A percentile compares a stretch with the other conserved stretches of the same genome.
phyloP scores from a whole-genome alignment of 306 rosid genomes.

The Fragaria iinumae region DNA sequence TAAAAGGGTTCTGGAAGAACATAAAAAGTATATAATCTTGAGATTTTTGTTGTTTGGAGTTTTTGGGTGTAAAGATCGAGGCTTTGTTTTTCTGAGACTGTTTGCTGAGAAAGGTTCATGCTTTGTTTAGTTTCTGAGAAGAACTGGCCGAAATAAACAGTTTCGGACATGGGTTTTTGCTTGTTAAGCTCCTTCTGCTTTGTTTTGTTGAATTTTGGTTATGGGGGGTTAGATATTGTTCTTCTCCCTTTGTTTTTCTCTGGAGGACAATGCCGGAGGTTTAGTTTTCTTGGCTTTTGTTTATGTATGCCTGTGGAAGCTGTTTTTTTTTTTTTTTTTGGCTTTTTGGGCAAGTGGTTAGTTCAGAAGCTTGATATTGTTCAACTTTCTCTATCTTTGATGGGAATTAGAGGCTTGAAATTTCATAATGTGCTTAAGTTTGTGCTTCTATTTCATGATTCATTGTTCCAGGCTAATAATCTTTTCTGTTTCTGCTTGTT shows the following conservation, averaged over 20 bases:
- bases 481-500: background rate
- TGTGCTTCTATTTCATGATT: constrained; percentile 1
- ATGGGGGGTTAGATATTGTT: background rate
- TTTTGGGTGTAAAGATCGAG: background rate
- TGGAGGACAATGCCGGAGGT: background rate
- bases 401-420: background rate
- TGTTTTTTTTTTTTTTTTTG: background rate
- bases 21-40: background rate
- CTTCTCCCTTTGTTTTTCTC: background rate
- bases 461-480: background rate
- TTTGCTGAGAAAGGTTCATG: background rate
- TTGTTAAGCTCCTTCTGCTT: background rate
- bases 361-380: background rate
- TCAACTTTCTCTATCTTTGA: background rate
- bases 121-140: background rate
- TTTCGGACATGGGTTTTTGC: background rate
- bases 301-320: background rate
- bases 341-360: background rate
- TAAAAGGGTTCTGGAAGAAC: background rate
- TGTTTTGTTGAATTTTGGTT: background rate
- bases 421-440: background rate
- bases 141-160: background rate
- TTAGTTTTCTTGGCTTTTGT: background rate
- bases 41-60: too few relatives aligned
- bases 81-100: constrained; percentile 4